Percentiles rank a stretch among this genome's conserved stretches.
Conservation (phyloP, 169 alveolate species). For the Plasmodium yoelii region DNA sequence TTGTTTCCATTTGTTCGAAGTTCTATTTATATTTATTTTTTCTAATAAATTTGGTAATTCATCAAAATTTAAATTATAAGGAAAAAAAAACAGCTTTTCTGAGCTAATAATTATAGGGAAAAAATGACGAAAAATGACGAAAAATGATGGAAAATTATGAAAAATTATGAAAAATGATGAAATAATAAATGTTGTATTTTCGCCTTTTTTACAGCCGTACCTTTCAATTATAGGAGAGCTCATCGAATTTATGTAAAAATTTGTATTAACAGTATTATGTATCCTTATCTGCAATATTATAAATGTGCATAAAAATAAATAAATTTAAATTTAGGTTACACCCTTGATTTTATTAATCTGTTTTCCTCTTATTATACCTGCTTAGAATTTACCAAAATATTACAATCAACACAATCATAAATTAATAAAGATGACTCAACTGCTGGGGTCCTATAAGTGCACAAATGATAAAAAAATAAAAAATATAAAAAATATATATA, state of each 20-base stretch:
- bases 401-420: conserved; percentile 50
- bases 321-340: not conserved
- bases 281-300: conserved; percentile 36
- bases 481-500: no score
- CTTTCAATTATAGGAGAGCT: conserved; percentile 68
- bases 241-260: conserved; percentile 62
- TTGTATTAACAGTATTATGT: conserved; percentile 56
- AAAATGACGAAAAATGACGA: no score
- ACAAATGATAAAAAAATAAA: no score
- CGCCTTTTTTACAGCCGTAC: no score
- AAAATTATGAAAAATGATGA: no score
- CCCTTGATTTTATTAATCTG: not conserved
- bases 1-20: conserved; percentile 46
- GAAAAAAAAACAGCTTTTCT: conserved; percentile 29
- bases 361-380: conserved; percentile 40
- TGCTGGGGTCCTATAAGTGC: conserved; percentile 67
- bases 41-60: conserved; percentile 65
- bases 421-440: conserved; percentile 68
- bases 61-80: conserved; percentile 59
- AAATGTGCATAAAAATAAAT: no score
- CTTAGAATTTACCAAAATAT: conserved; percentile 61
- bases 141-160: no score
- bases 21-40: conserved; percentile 36
- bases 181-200: no score
- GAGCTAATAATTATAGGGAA: no score